phyloP scores from a whole-genome alignment of 2,329 filamentous ascomycete species.

The Colletotrichum neosansevieriae region DNA sequence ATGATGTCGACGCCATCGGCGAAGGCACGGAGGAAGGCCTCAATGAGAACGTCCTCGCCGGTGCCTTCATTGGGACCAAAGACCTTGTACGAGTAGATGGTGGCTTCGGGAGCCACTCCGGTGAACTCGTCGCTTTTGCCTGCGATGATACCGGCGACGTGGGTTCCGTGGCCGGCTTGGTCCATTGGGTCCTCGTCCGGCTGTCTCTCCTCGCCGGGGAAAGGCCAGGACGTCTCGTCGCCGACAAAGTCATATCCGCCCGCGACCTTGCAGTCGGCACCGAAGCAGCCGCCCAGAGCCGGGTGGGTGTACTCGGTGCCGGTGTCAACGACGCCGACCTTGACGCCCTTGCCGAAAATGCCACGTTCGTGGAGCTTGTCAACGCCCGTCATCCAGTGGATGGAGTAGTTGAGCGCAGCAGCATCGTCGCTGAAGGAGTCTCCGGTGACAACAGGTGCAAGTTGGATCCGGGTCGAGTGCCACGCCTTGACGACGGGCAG shows the following conservation, averaged over 20 bases:
- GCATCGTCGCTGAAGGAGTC: conserved; percentile 36
- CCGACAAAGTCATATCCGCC: conserved; percentile 46
- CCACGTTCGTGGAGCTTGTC: conserved; percentile 53
- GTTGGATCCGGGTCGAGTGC: conserved; percentile 35
- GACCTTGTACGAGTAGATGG: conserved; percentile 37
- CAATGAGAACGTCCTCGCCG: conserved; percentile 36
- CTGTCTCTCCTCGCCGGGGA: conserved; percentile 41
- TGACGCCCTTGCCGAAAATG: conserved; percentile 53
- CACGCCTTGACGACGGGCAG: conserved; percentile 36
- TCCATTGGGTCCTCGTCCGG: conserved; percentile 66
- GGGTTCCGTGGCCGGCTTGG: conserved; percentile 70
- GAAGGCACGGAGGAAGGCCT: conserved; percentile 38
- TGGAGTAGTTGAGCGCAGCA: conserved; percentile 47
- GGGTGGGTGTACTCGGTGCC: conserved; percentile 55
- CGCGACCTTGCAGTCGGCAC: conserved; percentile 53
- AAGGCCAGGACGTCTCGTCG: conserved; percentile 41
- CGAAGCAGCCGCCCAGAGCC: conserved; percentile 61
- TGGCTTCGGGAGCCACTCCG: conserved; percentile 36
- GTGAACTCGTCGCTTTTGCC: conserved; percentile 16
- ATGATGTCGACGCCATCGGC: conserved; percentile 39
- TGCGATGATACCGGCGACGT: conserved; percentile 54
- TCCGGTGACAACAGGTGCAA: conserved; percentile 26
- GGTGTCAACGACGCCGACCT: conserved; percentile 55
- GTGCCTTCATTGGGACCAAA: conserved; percentile 35
- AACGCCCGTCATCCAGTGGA: conserved; percentile 55